Conservation (phyloP, 306 rosid species). For the Prunus mume region DNA sequence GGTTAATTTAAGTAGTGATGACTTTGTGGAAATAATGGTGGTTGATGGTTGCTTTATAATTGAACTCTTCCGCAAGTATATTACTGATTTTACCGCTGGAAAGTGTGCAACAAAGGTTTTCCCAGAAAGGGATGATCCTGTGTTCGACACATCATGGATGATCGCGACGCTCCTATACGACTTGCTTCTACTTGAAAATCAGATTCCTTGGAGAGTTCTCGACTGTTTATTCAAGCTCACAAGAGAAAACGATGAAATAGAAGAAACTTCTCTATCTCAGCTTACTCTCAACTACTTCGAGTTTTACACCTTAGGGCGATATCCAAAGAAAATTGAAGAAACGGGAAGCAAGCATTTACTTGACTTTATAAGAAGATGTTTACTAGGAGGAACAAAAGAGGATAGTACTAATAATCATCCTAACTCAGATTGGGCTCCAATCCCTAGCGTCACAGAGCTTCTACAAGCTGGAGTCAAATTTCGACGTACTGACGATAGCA, state of each 20-base stretch:
- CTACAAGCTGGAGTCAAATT: background rate
- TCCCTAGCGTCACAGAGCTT: background rate
- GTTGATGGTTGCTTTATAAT: conserved; percentile 1
- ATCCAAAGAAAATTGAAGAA: background rate
- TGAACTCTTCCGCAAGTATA: background rate
- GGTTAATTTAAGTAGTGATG: background rate
- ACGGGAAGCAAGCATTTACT: background rate
- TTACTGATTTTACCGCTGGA: too few species aligned
- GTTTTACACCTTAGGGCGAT: background rate
- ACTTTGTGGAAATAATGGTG: background rate
- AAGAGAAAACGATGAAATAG: background rate
- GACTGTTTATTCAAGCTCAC: conserved; percentile 3
- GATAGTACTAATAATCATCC: too few species aligned
- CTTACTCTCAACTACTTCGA: background rate
- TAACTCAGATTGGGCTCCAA: background rate
- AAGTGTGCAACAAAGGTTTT: background rate
- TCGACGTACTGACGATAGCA: background rate
- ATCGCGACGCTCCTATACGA: background rate
- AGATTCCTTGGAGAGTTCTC: conserved; percentile 1
- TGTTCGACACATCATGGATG: background rate
- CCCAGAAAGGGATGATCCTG: background rate
- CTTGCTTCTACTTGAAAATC: background rate
- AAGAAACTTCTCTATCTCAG: background rate
- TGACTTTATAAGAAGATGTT: background rate
- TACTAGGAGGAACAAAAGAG: too few species aligned